Conservation (phyloP, 805 yeast species). For the Millerozyma miso region DNA sequence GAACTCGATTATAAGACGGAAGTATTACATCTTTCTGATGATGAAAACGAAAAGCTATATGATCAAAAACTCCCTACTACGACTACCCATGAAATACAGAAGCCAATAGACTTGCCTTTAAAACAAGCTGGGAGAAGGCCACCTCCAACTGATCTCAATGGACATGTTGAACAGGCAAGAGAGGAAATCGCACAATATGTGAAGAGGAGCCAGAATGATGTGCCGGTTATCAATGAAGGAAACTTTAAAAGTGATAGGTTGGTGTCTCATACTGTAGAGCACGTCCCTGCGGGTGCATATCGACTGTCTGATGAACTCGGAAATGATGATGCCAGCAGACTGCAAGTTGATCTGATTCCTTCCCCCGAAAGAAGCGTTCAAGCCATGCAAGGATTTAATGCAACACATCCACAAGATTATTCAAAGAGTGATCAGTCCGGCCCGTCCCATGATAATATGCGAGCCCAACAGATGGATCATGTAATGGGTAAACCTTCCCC, state of each 20-base stretch:
- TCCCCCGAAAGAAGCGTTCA: neutral
- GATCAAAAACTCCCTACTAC: slow-evolving; percentile 27
- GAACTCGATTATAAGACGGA: slow-evolving; percentile 8
- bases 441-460: slow-evolving; percentile 16
- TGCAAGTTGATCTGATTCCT: neutral
- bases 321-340: neutral
- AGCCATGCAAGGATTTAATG: neutral
- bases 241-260: slow-evolving; percentile 5
- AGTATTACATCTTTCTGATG: slow-evolving; percentile 8
- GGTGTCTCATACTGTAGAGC: neutral
- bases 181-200: neutral
- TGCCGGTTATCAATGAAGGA: slow-evolving; percentile 9
- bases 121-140: slow-evolving; percentile 15
- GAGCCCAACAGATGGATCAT: slow-evolving; percentile 11
- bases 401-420: neutral
- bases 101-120: slow-evolving; percentile 24
- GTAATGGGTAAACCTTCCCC: neutral
- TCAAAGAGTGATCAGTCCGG: neutral
- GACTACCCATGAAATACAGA: slow-evolving; percentile 21
- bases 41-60: slow-evolving; percentile 18
- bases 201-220: slow-evolving; percentile 2
- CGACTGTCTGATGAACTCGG: neutral
- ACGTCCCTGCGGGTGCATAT: slow-evolving; percentile 1
- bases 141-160: slow-evolving; percentile 11
- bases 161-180: neutral